phyloP scores from a whole-genome alignment of 2,329 filamentous ascomycete genomes.

The Beauveria sp. region DNA sequence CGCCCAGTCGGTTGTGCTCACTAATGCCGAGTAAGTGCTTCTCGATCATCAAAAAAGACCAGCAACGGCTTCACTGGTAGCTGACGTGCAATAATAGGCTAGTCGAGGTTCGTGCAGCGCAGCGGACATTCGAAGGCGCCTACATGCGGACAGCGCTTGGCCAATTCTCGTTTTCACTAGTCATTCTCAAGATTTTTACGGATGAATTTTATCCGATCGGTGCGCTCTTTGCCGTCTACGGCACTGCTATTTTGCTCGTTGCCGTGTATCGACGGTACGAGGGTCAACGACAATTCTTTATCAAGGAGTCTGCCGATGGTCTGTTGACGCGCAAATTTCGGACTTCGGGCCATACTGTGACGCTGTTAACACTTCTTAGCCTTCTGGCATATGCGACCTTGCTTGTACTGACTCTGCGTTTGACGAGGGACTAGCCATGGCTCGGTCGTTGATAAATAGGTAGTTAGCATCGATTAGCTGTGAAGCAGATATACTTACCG shows the following conservation, averaged over 20 bases:
- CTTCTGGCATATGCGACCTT: conserved; percentile 50
- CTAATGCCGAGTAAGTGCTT: conserved; percentile 55
- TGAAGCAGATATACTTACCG: background rate
- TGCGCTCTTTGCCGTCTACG: conserved; percentile 91
- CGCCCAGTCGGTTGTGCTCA: conserved; percentile 72
- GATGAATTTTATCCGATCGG: conserved; percentile 94
- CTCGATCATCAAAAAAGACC: background rate
- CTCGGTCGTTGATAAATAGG: background rate
- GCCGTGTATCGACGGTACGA: conserved; percentile 81
- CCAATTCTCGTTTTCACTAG: conserved; percentile 90
- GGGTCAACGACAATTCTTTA: conserved; percentile 91
- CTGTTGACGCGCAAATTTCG: conserved; percentile 46
- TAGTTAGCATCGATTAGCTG: background rate
- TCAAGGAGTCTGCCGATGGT: conserved; percentile 27
- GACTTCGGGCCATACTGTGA: conserved; percentile 56
- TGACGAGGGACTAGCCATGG: conserved; percentile 18
- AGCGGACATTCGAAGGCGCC: conserved; percentile 93
- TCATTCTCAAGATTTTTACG: conserved; percentile 91
- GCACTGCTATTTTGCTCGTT: conserved; percentile 73
- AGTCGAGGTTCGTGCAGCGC: conserved; percentile 88
- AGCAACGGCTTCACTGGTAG: background rate
- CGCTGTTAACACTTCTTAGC: conserved; percentile 49
- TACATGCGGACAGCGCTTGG: conserved; percentile 92
- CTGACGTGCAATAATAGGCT: conserved; percentile 40
- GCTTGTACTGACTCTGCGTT: conserved; percentile 46